phyloP scores from a whole-genome alignment of 192 early-diverging fungal species.

The Entomortierella lignicola region DNA sequence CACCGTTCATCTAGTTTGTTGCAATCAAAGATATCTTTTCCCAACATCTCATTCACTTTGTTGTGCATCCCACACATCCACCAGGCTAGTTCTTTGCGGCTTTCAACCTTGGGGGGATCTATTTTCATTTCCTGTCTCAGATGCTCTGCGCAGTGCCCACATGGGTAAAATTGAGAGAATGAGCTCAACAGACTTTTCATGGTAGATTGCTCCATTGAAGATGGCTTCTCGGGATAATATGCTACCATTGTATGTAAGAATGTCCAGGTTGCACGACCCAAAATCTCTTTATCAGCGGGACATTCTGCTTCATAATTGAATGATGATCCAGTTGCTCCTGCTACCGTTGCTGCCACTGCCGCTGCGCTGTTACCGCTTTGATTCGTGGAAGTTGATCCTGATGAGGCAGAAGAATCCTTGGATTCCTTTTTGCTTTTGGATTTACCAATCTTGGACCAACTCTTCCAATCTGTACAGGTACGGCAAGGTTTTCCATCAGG shows the following conservation, averaged over 20 bases:
- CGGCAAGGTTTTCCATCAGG: constrained; percentile 79
- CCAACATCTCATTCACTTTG: constrained; percentile 90
- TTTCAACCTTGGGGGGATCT: constrained; percentile 81
- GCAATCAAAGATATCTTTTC: constrained; percentile 95
- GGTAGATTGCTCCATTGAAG: constrained; percentile 72
- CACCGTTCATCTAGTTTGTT: constrained; percentile 93
- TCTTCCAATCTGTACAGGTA: constrained; percentile 81
- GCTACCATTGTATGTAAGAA: constrained; percentile 98
- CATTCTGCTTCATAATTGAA: constrained; percentile 65
- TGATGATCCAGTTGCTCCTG: constrained; percentile 15
- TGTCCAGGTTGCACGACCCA: constrained; percentile 96
- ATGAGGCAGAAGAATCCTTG: constrained; percentile 11
- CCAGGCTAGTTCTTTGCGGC: constrained; percentile 71
- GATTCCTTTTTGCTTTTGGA: constrained; percentile 20
- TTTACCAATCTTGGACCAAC: constrained; percentile 72
- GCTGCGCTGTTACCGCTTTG: constrained; percentile 5
- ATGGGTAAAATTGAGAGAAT: constrained; percentile 93
- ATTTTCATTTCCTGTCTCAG: constrained; percentile 80
- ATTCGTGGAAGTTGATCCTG: constrained; percentile 5
- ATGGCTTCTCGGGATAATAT: constrained; percentile 91
- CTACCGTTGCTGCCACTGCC: background rate
- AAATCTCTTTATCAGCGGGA: constrained; percentile 83
- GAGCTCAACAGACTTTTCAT: constrained; percentile 81
- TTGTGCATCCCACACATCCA: constrained; percentile 98
- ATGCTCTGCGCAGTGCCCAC: constrained; percentile 88